Percentiles rank a stretch among this genome's conserved stretches.
phyloP scores from a whole-genome alignment of 805 yeast genomes.

The Metschnikowia reukaufii region DNA sequence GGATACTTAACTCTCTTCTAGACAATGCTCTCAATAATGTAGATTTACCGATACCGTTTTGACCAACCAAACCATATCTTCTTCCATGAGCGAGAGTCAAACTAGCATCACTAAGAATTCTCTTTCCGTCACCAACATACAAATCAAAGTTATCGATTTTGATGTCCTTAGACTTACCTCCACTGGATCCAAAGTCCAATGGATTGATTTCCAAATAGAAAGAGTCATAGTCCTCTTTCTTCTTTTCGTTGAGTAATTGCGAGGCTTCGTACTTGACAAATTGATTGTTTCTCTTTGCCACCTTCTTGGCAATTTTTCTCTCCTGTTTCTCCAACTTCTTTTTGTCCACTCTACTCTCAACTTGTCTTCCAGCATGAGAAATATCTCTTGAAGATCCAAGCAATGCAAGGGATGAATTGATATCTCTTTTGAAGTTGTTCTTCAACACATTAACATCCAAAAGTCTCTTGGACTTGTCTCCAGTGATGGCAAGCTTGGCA shows the following conservation, averaged over 20 bases:
- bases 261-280: constrained; percentile 94
- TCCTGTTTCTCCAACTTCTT: constrained; percentile 97
- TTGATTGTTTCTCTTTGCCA: constrained; percentile 83
- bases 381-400: constrained; percentile 80
- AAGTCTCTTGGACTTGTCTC: constrained; percentile 86
- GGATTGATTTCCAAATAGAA: constrained; percentile 96
- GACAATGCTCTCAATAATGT: constrained; percentile 88
- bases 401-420: constrained; percentile 71
- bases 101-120: constrained; percentile 86
- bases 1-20: constrained; percentile 89
- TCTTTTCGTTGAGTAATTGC: constrained; percentile 65
- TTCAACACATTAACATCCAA: constrained; percentile 70
- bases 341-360: constrained; percentile 93
- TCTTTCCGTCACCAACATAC: constrained; percentile 92
- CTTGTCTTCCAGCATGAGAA: constrained; percentile 86
- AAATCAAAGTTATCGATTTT: constrained; percentile 90
- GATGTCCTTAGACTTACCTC: constrained; percentile 98
- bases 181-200: constrained; percentile 72
- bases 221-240: constrained; percentile 82
- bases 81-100: constrained; percentile 87
- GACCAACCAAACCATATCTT: constrained; percentile 97
- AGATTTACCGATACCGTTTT: constrained; percentile 99
- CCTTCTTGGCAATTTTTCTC: constrained; percentile 94
- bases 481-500: constrained; percentile 73
- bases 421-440: constrained; percentile 65